Evolutionary conservation across 2,329 filamentous ascomycete species (phyloP), one percentile per base, ranked within the genome.

Genomic region (Blastomyces percursus): DNA sequence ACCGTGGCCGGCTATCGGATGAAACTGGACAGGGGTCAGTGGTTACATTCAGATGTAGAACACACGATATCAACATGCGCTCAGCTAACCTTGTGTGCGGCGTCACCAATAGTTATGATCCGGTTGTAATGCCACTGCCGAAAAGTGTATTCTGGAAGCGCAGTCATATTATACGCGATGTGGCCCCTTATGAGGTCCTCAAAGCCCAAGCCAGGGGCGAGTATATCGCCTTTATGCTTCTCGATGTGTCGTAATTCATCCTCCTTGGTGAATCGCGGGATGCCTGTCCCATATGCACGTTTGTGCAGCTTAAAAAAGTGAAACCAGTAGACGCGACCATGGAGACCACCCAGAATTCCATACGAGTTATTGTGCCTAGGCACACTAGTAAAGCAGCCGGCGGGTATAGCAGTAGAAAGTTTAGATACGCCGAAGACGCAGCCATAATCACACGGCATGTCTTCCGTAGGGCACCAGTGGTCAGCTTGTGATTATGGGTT

Each of bases 61-160:
- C 3, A 44, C 14, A 21, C 11, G 35, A 57, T 32, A 7, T 44
- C 14, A 19, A 35, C 6, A 54, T n/a, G 35, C 2, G 35, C 7
- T 42, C 16, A 57, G 9, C 54, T 2, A 40, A 73, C 74, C 70
- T 79, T 79, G 64, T 79, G 77, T 7, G 72, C 75, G 0, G 77
- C 70, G 64, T 79, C 78, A 0, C 77, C 77, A 6, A 79, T 71
- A 1, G 72, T 68, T 1, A 79, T 69, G 2, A 77, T 72, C 11
- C 78, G 68, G 12, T 72, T 69, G 51, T 71, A 77, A 59, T 75
- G 71, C 74, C 77, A 79, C 44, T 71, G 69, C 12, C 72, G 64
- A n/a, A 76, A 71, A 0, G 76, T 70, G 44, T 73, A 74, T 64
- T 78, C 75, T 55, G 76, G 71, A 16, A 77, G 52, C 59, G 67